phyloP scores from a whole-genome alignment of 768 basidiomycete species.

The Hygrophorus pudorinus region DNA sequence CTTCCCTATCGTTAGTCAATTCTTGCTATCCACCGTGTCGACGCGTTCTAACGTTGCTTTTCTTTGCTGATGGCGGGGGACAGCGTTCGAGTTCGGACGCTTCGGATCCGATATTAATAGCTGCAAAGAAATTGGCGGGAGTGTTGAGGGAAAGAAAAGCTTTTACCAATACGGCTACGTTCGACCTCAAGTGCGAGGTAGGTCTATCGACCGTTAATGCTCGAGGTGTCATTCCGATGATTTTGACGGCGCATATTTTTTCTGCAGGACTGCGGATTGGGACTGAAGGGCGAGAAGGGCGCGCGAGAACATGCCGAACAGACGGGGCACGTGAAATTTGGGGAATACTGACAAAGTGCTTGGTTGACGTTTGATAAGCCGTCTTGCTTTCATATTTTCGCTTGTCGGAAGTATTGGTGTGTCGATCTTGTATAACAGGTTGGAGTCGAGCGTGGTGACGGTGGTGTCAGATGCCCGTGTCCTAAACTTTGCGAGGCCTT shows the following conservation, averaged over 20 bases:
- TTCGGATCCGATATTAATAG: conserved; percentile 47
- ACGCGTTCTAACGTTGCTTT: neutral
- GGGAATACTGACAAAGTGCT: conserved; percentile 48
- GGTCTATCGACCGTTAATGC: conserved; percentile 13
- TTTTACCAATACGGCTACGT: conserved; percentile 86
- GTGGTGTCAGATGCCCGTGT: too few relatives aligned
- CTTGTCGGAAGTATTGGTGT: too few relatives aligned
- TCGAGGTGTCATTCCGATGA: neutral
- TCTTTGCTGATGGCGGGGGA: neutral
- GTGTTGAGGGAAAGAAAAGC: conserved; percentile 69
- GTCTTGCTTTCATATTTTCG: too few relatives aligned
- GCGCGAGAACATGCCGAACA: conserved; percentile 79
- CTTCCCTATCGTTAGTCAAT: conserved; percentile 47
- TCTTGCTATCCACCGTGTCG: neutral
- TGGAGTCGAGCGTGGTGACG: too few relatives aligned
- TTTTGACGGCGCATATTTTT: conserved; percentile 2
- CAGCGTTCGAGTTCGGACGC: conserved; percentile 26
- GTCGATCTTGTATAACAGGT: too few relatives aligned
- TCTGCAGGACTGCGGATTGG: conserved; percentile 64
- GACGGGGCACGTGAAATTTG: conserved; percentile 81
- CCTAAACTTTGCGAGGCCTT: too few relatives aligned
- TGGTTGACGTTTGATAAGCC: too few relatives aligned
- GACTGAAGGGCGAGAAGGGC: conserved; percentile 89
- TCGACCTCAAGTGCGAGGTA: conserved; percentile 84
- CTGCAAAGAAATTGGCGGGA: conserved; percentile 62